Conservation (phyloP, 768 basidiomycete species). For the Leccinellum albellum region DNA sequence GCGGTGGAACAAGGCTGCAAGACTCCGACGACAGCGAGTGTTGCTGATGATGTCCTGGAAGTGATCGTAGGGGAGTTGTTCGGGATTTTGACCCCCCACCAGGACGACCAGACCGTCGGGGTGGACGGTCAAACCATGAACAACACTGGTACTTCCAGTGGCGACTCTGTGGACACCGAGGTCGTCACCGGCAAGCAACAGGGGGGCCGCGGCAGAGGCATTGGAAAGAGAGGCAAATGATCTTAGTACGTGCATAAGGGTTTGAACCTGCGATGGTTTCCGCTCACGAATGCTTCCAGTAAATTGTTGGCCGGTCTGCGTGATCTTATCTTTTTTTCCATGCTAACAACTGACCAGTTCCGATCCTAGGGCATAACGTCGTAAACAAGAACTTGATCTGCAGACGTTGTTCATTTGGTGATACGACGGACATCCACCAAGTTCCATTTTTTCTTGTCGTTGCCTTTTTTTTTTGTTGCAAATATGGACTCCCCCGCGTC, state of each 20-base stretch:
- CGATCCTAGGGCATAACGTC: not conserved
- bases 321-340: not conserved
- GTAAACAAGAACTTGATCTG: not conserved
- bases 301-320: not conserved
- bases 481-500: not conserved
- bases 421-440: not conserved
- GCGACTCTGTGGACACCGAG: not conserved
- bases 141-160: not conserved
- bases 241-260: not conserved
- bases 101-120: constrained; percentile 1
- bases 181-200: not conserved
- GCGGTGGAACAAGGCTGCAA: constrained; percentile 28
- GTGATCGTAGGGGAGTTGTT: constrained; percentile 34
- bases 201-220: too few species aligned
- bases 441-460: not conserved
- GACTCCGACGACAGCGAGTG: constrained; percentile 26
- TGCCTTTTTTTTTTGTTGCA: not conserved
- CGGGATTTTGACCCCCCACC: constrained; percentile 12
- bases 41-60: constrained; percentile 25
- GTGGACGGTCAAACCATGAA: constrained; percentile 6
- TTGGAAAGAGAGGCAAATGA: too few species aligned
- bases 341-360: not conserved
- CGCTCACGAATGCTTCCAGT: constrained; percentile 3
- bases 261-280: not conserved
- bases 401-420: not conserved